Conservation (phyloP, 1,284 basidiomycete genomes). For the Lentinula novae-zelandiae region DNA sequence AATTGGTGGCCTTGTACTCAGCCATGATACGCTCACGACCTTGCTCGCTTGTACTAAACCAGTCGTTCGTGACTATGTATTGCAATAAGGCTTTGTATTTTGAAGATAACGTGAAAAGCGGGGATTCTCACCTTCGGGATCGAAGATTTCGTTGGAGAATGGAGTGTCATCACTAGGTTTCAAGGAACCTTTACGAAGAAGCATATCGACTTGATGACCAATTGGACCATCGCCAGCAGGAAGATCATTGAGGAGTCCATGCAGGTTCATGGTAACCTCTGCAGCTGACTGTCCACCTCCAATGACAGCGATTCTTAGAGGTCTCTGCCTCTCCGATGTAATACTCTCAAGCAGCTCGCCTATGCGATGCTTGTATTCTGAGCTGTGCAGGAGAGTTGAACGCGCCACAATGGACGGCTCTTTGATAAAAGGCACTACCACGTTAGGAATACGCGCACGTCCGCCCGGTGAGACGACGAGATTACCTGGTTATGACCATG, state of each 20-base stretch:
- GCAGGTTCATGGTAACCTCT: conserved; percentile 50
- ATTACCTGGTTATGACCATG: conserved; percentile 30
- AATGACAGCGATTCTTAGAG: conserved; percentile 47
- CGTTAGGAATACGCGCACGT: conserved; percentile 39
- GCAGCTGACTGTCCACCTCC: conserved; percentile 55
- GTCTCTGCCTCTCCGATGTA: conserved; percentile 19
- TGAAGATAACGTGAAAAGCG: background rate
- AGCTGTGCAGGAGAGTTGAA: conserved; percentile 32
- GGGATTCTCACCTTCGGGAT: conserved; percentile 37
- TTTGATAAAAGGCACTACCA: conserved; percentile 29
- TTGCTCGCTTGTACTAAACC: background rate
- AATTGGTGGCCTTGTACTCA: conserved; percentile 54
- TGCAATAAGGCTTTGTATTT: background rate
- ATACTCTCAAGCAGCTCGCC: conserved; percentile 31
- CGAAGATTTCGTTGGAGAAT: conserved; percentile 59
- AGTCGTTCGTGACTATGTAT: background rate
- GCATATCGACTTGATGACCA: conserved; percentile 45
- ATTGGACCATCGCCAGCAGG: conserved; percentile 15
- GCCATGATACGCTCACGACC: conserved; percentile 1
- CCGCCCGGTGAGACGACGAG: conserved; percentile 52
- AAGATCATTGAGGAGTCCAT: conserved; percentile 35
- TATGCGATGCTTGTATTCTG: conserved; percentile 39
- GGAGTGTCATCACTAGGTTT: conserved; percentile 56
- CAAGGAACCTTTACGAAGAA: conserved; percentile 51
- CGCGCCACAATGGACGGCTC: conserved; percentile 32